These are phyloP conservation scores for Ophiostoma triangulosporum DNA, from an alignment of 2,329 filamentous ascomycete genomes.

Conservation along the genomic window DNA sequence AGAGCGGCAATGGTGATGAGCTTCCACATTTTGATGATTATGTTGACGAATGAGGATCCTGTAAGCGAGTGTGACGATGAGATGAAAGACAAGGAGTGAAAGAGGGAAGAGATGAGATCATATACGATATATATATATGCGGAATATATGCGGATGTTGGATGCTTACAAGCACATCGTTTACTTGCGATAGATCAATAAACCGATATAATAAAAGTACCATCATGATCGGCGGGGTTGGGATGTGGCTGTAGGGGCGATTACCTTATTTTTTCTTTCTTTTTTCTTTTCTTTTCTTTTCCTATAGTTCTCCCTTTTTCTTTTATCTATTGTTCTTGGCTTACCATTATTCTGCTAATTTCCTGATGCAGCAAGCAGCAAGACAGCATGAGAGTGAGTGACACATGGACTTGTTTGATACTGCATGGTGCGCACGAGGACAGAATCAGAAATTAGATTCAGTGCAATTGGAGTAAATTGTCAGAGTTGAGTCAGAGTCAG, in stretches of 20 bases:
- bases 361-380: too few species aligned
- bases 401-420: too few species aligned
- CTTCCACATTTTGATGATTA: constrained; percentile 4
- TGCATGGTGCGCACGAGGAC: too few species aligned
- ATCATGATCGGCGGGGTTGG: not conserved
- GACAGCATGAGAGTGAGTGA: too few species aligned
- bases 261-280: not conserved
- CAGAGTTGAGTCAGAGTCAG: too few species aligned
- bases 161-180: too few species aligned
- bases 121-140: too few species aligned
- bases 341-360: not conserved
- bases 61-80: not conserved
- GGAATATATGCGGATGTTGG: too few species aligned
- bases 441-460: too few species aligned
- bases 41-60: not conserved
- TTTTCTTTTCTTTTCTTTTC: not conserved
- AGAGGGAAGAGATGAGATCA: not conserved
- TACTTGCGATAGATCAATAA: too few species aligned
- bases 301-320: not conserved
- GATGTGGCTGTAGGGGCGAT: not conserved
- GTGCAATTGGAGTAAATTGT: too few species aligned
- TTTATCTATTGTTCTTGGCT: not conserved
- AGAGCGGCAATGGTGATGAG: constrained; percentile 1
- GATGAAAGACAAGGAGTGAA: too few species aligned
- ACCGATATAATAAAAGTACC: not conserved